A percentile compares a stretch with the other conserved stretches of the same genome.
Conservation (phyloP, 108 stramenopile species). For the Cyclotella distinguenda region DNA sequence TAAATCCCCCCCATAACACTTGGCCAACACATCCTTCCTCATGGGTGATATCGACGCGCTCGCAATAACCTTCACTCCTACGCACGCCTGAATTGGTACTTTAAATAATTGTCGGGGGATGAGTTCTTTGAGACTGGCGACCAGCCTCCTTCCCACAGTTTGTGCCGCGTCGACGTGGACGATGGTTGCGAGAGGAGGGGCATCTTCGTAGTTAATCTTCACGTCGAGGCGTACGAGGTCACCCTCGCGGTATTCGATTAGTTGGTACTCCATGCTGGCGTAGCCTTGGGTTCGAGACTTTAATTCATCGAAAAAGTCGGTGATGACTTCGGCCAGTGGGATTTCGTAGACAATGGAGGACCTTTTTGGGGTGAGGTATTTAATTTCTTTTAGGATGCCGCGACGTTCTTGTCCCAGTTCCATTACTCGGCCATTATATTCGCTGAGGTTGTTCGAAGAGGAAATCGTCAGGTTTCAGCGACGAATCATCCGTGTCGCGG, state of each 20-base stretch:
- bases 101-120: slow-evolving; percentile 99
- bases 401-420: slow-evolving; percentile 89
- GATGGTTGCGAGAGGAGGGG: slow-evolving; percentile 91
- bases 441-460: slow-evolving; percentile 14
- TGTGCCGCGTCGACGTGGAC: slow-evolving; percentile 92
- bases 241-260: slow-evolving; percentile 86
- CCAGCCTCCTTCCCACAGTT: slow-evolving; percentile 73
- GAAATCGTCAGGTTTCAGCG: not conserved
- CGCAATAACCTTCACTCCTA: slow-evolving; percentile 92
- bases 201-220: slow-evolving; percentile 94
- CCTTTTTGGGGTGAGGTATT: slow-evolving; percentile 93
- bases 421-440: slow-evolving; percentile 86
- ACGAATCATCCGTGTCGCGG: not conserved
- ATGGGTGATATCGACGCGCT: slow-evolving; percentile 88
- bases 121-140: slow-evolving; percentile 85
- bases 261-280: slow-evolving; percentile 95
- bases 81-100: slow-evolving; percentile 96
- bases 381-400: slow-evolving; percentile 88
- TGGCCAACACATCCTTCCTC: slow-evolving; percentile 98
- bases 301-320: slow-evolving; percentile 97
- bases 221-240: slow-evolving; percentile 95
- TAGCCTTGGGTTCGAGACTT: slow-evolving; percentile 97
- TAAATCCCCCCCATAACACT: slow-evolving; percentile 98
- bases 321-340: slow-evolving; percentile 94
- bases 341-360: slow-evolving; percentile 89